Evolutionary conservation across 2,329 filamentous ascomycete genomes (phyloP).

Genomic region (Aureobasidium pullulans): DNA sequence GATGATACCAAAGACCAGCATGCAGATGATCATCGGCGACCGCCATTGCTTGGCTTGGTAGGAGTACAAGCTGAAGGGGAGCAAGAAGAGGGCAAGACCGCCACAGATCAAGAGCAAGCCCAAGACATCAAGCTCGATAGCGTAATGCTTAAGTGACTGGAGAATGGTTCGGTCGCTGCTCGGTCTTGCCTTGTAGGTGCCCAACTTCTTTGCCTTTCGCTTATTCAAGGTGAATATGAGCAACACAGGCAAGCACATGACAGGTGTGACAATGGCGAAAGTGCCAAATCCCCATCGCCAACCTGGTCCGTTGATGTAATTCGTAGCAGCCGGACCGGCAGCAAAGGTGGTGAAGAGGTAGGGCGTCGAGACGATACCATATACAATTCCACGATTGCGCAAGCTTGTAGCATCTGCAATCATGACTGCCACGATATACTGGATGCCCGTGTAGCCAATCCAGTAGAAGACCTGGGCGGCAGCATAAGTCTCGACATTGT

Average conservation of each 20-base stretch:
- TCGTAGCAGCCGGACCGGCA: constrained; percentile 49
- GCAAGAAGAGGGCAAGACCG: constrained; percentile 58
- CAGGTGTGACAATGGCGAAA: constrained; percentile 58
- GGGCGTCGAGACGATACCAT: constrained; percentile 55
- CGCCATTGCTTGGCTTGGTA: constrained; percentile 29
- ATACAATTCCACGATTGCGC: constrained; percentile 56
- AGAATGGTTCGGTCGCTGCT: constrained; percentile 34
- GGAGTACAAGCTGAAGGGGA: constrained; percentile 54
- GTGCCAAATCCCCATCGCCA: constrained; percentile 64
- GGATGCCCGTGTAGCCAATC: constrained; percentile 50
- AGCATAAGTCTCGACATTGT: constrained; percentile 53
- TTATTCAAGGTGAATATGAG: constrained; percentile 52
- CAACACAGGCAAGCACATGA: constrained; percentile 55
- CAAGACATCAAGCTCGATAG: constrained; percentile 51
- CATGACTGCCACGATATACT: constrained; percentile 56
- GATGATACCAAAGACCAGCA: constrained; percentile 32
- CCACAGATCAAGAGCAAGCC: constrained; percentile 23
- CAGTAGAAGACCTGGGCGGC: constrained; percentile 61
- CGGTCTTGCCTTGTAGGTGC: constrained; percentile 34
- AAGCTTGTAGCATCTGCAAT: constrained; percentile 60
- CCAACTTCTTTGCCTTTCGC: constrained; percentile 51
- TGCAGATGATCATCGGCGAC: constrained; percentile 32
- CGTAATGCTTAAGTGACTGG: constrained; percentile 47
- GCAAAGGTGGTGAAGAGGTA: constrained; percentile 61
- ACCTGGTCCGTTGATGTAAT: constrained; percentile 44